Base-by-base conservation (phyloP, 2,329 filamentous ascomycete genomes). In the Colletotrichum echinochloae region DNA sequence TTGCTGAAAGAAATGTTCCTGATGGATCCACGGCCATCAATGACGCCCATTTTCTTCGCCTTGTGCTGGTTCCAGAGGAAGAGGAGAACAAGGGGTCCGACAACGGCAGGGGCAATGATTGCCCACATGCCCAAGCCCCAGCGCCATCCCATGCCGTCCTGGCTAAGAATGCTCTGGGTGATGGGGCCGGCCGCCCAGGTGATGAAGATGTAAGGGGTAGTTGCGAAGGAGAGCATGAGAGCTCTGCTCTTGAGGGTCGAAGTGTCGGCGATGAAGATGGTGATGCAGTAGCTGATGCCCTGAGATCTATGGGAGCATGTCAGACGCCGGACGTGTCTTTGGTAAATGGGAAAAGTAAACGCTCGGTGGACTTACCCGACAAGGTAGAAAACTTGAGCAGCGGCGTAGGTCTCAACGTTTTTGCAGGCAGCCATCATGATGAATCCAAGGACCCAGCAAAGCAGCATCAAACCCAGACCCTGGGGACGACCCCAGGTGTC, bases 61-160 rank as follows among this genome's bases (percentile, higher is more conserved):
- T 90, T 91, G 62, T 81, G 81, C 71, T 90, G 85, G 75, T 92
- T 90, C 76, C 83, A 82, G 54, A 86, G 81, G 76, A 92, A 85
- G 18, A 91, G 80, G 28, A 83, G 74, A 52, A 86, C 83, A 1
- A 92, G 82, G 0, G 91, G 90, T 20, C 86, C 73, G 65, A 87
- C 87, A 60, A 90, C 85, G 37, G 87, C 80, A 1, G 90, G 89
- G 12, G 88, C 79, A 72, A 93, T 86, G 74, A 93, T 90, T 66
- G 87, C 83, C 79, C 89, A 92, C 71, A 88, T 84, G 57, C 90
- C 91, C 73, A 90, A 90, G 5, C 86, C 90, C 91, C 91, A 93
- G 65, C 90, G 85, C 87, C 88, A 93, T 57, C 86, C 87, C 5
- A 85, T 80, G n/a, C 85, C 79, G 18, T 35, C 39, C 7, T 65